Base-by-base conservation (phyloP, 164 flowering plant genomes). In the Vitis rupestris region DNA sequence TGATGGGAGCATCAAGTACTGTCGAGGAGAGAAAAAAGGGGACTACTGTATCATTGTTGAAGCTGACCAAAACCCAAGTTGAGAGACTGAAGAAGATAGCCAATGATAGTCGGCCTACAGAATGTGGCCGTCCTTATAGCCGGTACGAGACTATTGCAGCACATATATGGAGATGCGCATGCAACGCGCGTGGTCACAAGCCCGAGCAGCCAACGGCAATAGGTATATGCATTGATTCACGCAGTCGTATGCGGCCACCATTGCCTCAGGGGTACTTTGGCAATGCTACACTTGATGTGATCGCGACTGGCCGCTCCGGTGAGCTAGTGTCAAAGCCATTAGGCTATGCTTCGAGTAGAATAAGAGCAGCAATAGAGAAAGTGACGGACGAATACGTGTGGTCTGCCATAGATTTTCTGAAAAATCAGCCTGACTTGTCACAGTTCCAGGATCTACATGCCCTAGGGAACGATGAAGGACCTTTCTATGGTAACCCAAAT, bases 141-240 rank as follows among this genome's bases (percentile, higher is more conserved):
- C 70, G 88, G 44, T 82, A 80, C 66, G 86, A 85, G 72, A 75
- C 75, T 8, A 57, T 82, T 19, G 50, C 86, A 0, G 84, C 68
- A 1, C 86, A 85, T 48, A 61, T 81, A 67, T 85, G 88, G 86
- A 69, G 84, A 55, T 61, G 64, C 17, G 78, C 78, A 4, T 76
- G 81, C 71, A 78, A 81, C 61, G 88, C 88, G 6, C 73, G 86
- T 0, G 30, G 37, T 1, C 84, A 75, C 53, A 2, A 16, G 2
- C 3, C 4, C 15, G 80, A 77, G 59, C 84, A 84, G 50, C 78
- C 70, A 9, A 82, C 82, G 0, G 67, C 59, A 2, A 5, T 84
- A 12, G 77, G 77, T 8, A 50, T 82, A 9, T 55, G 69, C 10
- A 72, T 84, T 2, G 81, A 85, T 55, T 29, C 63, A 7, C 79